Evolutionary conservation across 2,329 filamentous ascomycete species (phyloP).

Genomic region (Penicillium sp.): DNA sequence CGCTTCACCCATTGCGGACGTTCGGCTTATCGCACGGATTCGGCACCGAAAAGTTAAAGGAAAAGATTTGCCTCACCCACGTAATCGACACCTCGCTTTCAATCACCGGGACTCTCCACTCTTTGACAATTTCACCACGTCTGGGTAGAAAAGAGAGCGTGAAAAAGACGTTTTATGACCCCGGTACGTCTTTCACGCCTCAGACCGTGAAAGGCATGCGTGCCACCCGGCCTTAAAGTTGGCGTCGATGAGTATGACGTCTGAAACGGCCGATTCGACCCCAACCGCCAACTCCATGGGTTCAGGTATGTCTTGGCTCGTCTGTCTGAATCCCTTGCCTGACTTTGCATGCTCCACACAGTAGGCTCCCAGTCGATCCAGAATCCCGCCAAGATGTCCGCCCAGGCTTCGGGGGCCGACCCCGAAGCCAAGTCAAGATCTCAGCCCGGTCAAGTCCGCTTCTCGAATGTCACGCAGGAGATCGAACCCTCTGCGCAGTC

Average conservation of each 20-base stretch:
- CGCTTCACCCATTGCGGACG: conserved; percentile 6
- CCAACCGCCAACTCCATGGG: conserved; percentile 24
- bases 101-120: conserved; percentile 8
- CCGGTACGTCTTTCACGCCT: neutral
- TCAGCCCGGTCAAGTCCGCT: conserved; percentile 55
- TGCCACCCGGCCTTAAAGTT: conserved; percentile 23
- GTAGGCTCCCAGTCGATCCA: conserved; percentile 20
- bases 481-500: conserved; percentile 51
- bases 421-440: conserved; percentile 29
- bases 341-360: conserved; percentile 9
- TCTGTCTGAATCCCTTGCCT: conserved; percentile 7
- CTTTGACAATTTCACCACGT: neutral
- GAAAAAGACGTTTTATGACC: neutral
- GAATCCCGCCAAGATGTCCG: conserved; percentile 23
- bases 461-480: conserved; percentile 66
- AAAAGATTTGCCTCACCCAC: conserved; percentile 32
- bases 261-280: conserved; percentile 30
- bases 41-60: conserved; percentile 21
- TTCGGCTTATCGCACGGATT: conserved; percentile 18
- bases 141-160: neutral
- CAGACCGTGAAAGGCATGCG: conserved; percentile 31
- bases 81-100: conserved; percentile 17
- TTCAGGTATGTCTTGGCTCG: conserved; percentile 29
- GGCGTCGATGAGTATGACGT: conserved; percentile 35
- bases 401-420: conserved; percentile 22